Conservation (phyloP, 1,284 basidiomycete species). For the Pisolithus thermaeus region DNA sequence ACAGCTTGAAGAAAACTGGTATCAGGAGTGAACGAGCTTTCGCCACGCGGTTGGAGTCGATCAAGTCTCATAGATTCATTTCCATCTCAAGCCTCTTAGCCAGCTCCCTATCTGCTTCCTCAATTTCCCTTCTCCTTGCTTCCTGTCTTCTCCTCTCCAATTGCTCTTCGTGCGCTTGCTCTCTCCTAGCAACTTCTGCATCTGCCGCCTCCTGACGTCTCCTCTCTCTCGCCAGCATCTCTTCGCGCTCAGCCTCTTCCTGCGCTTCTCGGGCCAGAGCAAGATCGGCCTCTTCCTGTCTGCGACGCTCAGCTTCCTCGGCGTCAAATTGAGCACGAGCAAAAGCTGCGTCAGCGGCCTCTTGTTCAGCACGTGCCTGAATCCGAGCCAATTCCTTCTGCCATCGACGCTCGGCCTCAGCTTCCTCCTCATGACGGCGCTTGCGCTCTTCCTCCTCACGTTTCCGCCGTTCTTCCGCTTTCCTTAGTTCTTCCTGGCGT, state of each 20-base stretch:
- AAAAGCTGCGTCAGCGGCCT: constrained; percentile 30
- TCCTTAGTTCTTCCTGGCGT: constrained; percentile 1
- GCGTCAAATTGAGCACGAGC: constrained; percentile 29
- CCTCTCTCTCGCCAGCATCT: constrained; percentile 15
- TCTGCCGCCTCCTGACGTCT: constrained; percentile 28
- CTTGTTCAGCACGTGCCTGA: constrained; percentile 26
- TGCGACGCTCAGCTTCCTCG: constrained; percentile 24
- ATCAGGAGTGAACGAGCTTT: neutral
- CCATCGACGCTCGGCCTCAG: constrained; percentile 27
- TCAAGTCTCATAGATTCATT: constrained; percentile 11
- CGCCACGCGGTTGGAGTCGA: neutral
- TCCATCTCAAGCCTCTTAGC: constrained; percentile 28
- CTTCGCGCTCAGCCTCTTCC: constrained; percentile 26
- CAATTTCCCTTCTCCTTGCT: constrained; percentile 16
- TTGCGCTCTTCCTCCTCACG: constrained; percentile 21
- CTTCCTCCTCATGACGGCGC: constrained; percentile 32
- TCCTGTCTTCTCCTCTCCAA: constrained; percentile 32
- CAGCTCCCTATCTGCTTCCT: constrained; percentile 25
- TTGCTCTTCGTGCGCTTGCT: constrained; percentile 36
- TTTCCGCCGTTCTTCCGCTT: constrained; percentile 9
- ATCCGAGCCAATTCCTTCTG: constrained; percentile 27
- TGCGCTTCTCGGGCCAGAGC: constrained; percentile 23
- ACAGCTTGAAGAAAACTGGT: too few species aligned
- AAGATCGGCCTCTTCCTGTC: constrained; percentile 29
- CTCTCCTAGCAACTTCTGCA: constrained; percentile 26